These are phyloP conservation scores for Globisporangium orthogonon DNA, from an alignment of 352 stramenopile genomes.

Conservation along the genomic window DNA sequence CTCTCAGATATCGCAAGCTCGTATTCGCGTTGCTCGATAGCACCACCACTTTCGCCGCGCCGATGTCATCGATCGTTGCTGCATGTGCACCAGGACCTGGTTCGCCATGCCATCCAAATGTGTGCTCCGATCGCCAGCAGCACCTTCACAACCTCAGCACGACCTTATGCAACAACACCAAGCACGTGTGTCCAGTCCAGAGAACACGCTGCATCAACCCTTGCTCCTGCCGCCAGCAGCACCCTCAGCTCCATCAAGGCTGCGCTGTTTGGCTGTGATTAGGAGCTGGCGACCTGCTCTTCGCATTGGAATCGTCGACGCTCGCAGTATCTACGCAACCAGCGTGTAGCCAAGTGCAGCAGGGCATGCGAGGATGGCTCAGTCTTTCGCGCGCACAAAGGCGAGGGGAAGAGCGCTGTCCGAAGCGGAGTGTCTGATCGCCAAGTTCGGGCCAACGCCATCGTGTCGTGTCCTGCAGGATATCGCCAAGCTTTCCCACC, in stretches of 20 bases:
- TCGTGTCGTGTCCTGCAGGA: too few species aligned
- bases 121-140: slow-evolving; percentile 24
- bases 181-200: slow-evolving; percentile 7
- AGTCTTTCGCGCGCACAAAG: too few species aligned
- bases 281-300: neutral
- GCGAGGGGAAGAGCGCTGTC: too few species aligned
- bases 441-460: too few species aligned
- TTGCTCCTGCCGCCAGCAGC: slow-evolving; percentile 13
- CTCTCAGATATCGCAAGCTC: neutral
- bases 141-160: slow-evolving; percentile 12
- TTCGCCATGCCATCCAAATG: too few species aligned
- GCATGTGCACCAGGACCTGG: neutral
- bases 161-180: neutral
- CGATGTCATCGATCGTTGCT: too few species aligned
- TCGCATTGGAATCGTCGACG: neutral
- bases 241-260: neutral
- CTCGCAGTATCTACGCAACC: neutral
- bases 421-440: too few species aligned
- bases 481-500: too few species aligned
- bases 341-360: too few species aligned
- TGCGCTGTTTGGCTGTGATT: neutral
- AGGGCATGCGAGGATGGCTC: too few species aligned
- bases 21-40: neutral
- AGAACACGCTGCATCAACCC: slow-evolving; percentile 7
- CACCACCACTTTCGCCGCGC: too few species aligned